phyloP scores from a whole-genome alignment of 495 filamentous ascomycete species.

The Neurospora pannonica region DNA sequence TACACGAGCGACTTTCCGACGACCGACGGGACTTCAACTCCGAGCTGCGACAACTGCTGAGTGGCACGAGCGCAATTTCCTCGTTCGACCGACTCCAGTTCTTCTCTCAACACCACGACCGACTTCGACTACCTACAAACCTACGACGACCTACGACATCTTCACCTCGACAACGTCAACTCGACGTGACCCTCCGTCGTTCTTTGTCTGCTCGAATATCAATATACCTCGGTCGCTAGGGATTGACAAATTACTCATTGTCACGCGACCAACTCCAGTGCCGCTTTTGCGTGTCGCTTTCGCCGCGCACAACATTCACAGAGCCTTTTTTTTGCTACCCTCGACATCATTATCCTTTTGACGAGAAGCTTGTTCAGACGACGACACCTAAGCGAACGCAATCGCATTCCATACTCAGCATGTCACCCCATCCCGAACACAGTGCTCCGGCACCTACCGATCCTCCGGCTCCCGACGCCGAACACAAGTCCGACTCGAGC shows the following conservation, averaged over 20 bases:
- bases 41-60: background rate
- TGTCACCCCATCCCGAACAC: constrained; percentile 2
- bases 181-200: background rate
- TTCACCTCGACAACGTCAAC: background rate
- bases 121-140: background rate
- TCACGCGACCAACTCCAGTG: background rate
- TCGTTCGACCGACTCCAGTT: background rate
- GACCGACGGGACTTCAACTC: background rate
- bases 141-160: background rate
- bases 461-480: background rate
- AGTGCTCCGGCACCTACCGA: constrained; percentile 1
- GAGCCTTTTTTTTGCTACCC: background rate
- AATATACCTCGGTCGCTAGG: background rate
- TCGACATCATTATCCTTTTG: background rate
- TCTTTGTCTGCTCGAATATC: background rate
- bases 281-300: background rate
- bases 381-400: background rate
- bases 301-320: background rate
- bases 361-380: background rate
- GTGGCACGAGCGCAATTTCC: background rate
- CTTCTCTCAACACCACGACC: background rate
- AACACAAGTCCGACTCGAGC: constrained; percentile 12
- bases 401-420: background rate
- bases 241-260: background rate
- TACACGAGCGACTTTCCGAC: background rate